Base-by-base conservation (phyloP, 805 yeast genomes). In the Zygosaccharomyces pseudorouxii region DNA sequence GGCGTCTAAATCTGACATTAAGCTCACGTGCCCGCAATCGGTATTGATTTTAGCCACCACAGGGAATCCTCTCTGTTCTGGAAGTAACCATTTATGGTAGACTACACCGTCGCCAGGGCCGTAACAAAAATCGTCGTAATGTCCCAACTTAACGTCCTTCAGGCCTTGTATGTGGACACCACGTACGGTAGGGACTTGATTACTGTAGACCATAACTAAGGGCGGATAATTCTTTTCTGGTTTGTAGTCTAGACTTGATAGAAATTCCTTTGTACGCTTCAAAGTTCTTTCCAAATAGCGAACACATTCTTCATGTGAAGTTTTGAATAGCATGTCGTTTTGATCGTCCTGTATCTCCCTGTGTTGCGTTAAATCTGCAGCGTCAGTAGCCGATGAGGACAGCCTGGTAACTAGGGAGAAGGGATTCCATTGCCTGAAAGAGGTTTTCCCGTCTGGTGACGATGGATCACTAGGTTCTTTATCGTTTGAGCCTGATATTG, bases 31-130 rank as follows among this genome's bases (percentile, higher is more conserved):
- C 1, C 96, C 96, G 39, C 77, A 69, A 2, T 71, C 73, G 29
- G 85, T 76, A 1, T 81, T 73, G 38, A 86, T 72, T 57, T 82
- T 83, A 7, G 84, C 90, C 11, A 76, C 86, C 2, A 86, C 76
- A 3, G 84, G 81, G 59, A 85, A 89, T 0, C 92, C 95, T 53
- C 76, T 75, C 37, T 69, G 69, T 55, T 84, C 86, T 0, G 97
- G 97, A 79, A 89, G 78, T 42, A 86, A 67, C 85, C 89, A 84
- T 53, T 79, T 79, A 55, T 84, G 86, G 65, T 86, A 86, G 1
- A 88, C 88, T 16, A 90, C 97, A 38, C 97, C 97, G 64, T 90
- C 97, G 12, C 97, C 97, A 4, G 88, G 87, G 0, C 95, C 96
- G 59, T 87, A 89, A 57, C 77, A 80, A 57, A 88, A 84, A 57